Conservation (phyloP, 192 early-diverging fungal genomes). For the Rhizoclosmatium globosum region DNA sequence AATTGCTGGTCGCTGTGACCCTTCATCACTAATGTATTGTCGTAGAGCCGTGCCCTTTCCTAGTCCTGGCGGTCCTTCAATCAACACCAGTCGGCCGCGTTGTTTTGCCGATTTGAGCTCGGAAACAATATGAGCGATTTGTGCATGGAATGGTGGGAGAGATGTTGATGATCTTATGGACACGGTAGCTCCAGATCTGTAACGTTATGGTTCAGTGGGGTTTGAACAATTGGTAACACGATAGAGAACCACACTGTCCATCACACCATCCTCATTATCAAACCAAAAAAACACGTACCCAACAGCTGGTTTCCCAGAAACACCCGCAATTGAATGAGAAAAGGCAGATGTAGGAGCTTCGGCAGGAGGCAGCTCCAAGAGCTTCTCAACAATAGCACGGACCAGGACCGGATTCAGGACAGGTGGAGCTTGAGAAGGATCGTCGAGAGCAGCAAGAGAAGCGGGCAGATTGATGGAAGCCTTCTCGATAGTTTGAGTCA, state of each 20-base stretch:
- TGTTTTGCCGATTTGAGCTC: slow-evolving; percentile 37
- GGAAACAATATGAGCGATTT: slow-evolving; percentile 40
- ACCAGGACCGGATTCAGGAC: neutral
- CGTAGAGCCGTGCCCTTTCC: slow-evolving; percentile 46
- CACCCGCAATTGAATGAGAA: neutral
- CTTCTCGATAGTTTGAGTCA: neutral
- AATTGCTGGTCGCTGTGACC: slow-evolving; percentile 35
- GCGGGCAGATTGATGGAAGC: neutral
- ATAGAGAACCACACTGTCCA: neutral
- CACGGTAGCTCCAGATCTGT: neutral
- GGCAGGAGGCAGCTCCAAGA: slow-evolving; percentile 1
- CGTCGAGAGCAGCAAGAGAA: neutral
- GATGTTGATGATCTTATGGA: slow-evolving; percentile 22
- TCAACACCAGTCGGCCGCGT: slow-evolving; percentile 32
- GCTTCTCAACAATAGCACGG: slow-evolving; percentile 8
- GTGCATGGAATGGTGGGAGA: slow-evolving; percentile 43
- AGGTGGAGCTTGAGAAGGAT: neutral
- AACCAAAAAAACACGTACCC: neutral
- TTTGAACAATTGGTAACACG: neutral
- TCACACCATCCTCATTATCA: neutral
- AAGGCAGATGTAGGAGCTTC: slow-evolving; percentile 31
- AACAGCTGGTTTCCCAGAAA: slow-evolving; percentile 11
- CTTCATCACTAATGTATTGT: slow-evolving; percentile 32
- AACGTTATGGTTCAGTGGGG: neutral
- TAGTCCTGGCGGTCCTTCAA: slow-evolving; percentile 51